Conservation (phyloP, 2,329 filamentous ascomycete genomes). For the Blumeriella jaapii region DNA sequence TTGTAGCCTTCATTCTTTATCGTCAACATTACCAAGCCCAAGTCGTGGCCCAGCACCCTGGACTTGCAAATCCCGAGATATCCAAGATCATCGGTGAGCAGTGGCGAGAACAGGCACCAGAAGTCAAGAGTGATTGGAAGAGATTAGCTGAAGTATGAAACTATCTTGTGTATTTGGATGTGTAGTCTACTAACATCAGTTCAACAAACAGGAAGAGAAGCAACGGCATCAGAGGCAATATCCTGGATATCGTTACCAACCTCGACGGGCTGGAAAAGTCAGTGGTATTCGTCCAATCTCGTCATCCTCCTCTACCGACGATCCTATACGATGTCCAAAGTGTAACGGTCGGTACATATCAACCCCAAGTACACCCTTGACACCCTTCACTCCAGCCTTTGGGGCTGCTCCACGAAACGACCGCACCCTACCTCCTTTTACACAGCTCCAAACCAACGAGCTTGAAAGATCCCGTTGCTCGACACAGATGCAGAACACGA, state of each 20-base stretch:
- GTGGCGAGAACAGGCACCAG: slow-evolving; percentile 69
- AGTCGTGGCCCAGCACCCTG: slow-evolving; percentile 74
- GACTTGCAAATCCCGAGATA: slow-evolving; percentile 39
- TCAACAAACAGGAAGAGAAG: slow-evolving; percentile 61
- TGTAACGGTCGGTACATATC: slow-evolving; percentile 46
- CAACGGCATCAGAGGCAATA: slow-evolving; percentile 78
- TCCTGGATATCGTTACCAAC: slow-evolving; percentile 89
- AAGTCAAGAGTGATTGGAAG: slow-evolving; percentile 79
- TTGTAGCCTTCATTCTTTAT: slow-evolving; percentile 89
- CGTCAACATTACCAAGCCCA: slow-evolving; percentile 81
- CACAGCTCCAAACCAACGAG: slow-evolving; percentile 13
- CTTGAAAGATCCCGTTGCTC: slow-evolving; percentile 15
- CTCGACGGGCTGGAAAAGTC: slow-evolving; percentile 31
- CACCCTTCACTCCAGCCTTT: slow-evolving; percentile 22
- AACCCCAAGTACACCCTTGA: slow-evolving; percentile 25
- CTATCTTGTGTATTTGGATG: slow-evolving; percentile 4
- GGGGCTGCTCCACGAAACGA: slow-evolving; percentile 12
- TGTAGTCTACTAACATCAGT: neutral
- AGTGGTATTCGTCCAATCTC: slow-evolving; percentile 16
- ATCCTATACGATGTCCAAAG: slow-evolving; percentile 52
- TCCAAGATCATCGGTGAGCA: slow-evolving; percentile 33
- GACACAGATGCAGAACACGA: slow-evolving; percentile 16
- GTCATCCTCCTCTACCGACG: slow-evolving; percentile 32
- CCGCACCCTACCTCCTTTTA: slow-evolving; percentile 15
- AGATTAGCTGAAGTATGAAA: slow-evolving; percentile 63